Conservation (phyloP, 1,139 yeast genomes). For the Yueomyces sp. region DNA sequence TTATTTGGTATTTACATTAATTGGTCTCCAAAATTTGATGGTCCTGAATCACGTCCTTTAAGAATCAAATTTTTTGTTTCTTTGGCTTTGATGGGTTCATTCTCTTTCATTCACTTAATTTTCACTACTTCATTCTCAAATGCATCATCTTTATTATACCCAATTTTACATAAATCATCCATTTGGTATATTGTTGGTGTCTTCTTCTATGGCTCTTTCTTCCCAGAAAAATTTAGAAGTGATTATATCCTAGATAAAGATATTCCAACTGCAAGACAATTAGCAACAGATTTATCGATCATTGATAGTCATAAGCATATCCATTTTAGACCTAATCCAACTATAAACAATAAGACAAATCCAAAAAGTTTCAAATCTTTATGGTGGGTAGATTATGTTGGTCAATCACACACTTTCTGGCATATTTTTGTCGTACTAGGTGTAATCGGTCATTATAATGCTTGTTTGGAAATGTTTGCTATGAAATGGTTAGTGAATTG, state of each 20-base stretch:
- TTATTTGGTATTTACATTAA: conserved; percentile 62
- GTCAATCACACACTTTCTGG: conserved; percentile 85
- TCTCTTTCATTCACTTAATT: conserved; percentile 48
- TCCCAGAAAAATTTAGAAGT: conserved; percentile 81
- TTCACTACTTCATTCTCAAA: conserved; percentile 43
- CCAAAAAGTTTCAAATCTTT: conserved; percentile 36
- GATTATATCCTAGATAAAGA: conserved; percentile 32
- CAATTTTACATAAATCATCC: conserved; percentile 27
- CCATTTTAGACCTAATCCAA: conserved; percentile 45
- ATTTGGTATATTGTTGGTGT: conserved; percentile 74
- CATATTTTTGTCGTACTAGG: conserved; percentile 85
- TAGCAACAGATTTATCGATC: conserved; percentile 19
- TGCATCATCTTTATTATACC: conserved; percentile 28
- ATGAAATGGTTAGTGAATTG: conserved; percentile 16
- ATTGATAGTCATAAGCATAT: conserved; percentile 25
- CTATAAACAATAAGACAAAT: conserved; percentile 1
- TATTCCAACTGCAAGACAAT: conserved; percentile 24
- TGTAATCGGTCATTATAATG: conserved; percentile 71
- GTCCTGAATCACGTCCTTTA: conserved; percentile 68
- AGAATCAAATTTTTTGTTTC: conserved; percentile 77
- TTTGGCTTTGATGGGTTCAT: conserved; percentile 62
- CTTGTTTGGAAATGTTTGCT: conserved; percentile 58
- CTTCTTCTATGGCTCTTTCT: conserved; percentile 71
- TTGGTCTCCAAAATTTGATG: conserved; percentile 85
- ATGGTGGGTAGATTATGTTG: conserved; percentile 76